These are phyloP conservation scores for Stromatinia cepivora DNA, from an alignment of 2,329 filamentous ascomycete species.

Conservation along the genomic window DNA sequence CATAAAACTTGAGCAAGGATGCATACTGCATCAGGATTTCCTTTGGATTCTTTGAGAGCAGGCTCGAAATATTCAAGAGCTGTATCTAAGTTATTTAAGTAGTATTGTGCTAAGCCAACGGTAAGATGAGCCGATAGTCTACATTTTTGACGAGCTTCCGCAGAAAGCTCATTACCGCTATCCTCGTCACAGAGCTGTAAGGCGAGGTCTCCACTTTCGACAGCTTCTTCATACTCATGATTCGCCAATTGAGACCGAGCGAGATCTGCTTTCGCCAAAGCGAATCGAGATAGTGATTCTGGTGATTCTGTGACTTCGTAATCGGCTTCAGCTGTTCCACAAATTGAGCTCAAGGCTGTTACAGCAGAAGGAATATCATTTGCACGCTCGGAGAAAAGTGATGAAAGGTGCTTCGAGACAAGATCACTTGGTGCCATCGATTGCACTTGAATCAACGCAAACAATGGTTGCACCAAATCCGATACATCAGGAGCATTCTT, in stretches of 20 bases:
- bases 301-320: slow-evolving; percentile 83
- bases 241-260: slow-evolving; percentile 78
- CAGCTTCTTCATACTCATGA: slow-evolving; percentile 64
- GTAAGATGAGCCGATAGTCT: slow-evolving; percentile 85
- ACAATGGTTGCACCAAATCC: slow-evolving; percentile 80
- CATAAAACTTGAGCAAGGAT: slow-evolving; percentile 89
- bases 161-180: slow-evolving; percentile 63
- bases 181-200: slow-evolving; percentile 76
- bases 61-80: slow-evolving; percentile 78
- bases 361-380: slow-evolving; percentile 67
- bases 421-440: slow-evolving; percentile 70
- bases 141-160: slow-evolving; percentile 65
- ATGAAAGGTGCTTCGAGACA: slow-evolving; percentile 72
- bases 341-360: slow-evolving; percentile 63
- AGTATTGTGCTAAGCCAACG: slow-evolving; percentile 79
- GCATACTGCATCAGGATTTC: slow-evolving; percentile 81
- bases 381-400: slow-evolving; percentile 79
- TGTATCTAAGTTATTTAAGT: slow-evolving; percentile 61
- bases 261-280: slow-evolving; percentile 81
- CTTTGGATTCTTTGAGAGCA: slow-evolving; percentile 73
- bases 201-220: slow-evolving; percentile 78
- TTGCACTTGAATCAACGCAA: slow-evolving; percentile 80
- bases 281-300: slow-evolving; percentile 71
- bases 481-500: slow-evolving; percentile 53
- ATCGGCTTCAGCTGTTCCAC: slow-evolving; percentile 69